These are phyloP conservation scores for Cladophialophora carrionii DNA, from an alignment of 2,329 filamentous ascomycete species.

Conservation along the genomic window DNA sequence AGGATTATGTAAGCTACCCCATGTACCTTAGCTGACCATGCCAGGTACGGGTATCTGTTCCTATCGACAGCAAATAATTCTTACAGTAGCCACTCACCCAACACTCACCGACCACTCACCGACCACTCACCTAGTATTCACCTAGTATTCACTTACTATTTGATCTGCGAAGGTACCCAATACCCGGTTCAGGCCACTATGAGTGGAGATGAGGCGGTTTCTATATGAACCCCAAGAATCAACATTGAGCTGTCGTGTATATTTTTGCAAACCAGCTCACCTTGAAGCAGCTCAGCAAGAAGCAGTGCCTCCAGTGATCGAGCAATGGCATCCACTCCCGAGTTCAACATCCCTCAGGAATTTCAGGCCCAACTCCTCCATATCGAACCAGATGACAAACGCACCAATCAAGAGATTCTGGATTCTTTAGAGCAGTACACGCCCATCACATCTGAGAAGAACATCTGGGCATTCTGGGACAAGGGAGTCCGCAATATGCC, in stretches of 20 bases:
- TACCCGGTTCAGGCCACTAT: neutral
- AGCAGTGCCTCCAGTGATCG: neutral
- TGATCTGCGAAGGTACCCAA: neutral
- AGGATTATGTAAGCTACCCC: neutral
- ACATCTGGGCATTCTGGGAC: constrained; percentile 65
- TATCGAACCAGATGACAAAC: constrained; percentile 20
- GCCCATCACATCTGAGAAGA: constrained; percentile 47
- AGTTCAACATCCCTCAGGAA: constrained; percentile 33
- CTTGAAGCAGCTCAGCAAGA: neutral
- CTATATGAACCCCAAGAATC: neutral
- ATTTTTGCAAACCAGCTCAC: neutral
- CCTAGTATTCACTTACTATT: no score
- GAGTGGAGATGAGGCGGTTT: no score
- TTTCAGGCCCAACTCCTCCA: constrained; percentile 23
- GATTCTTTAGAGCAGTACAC: constrained; percentile 21
- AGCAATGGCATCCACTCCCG: constrained; percentile 12
- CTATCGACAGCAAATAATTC: no score
- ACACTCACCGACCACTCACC: no score
- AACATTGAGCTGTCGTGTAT: neutral
- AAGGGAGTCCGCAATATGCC: constrained; percentile 55
- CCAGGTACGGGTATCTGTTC: neutral
- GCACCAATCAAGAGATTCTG: constrained; percentile 30
- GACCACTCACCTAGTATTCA: neutral
- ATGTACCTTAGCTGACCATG: neutral
- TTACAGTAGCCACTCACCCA: no score